Base-by-base conservation (phyloP, 2,329 filamentous ascomycete genomes). In the Verticillium nubilum region DNA sequence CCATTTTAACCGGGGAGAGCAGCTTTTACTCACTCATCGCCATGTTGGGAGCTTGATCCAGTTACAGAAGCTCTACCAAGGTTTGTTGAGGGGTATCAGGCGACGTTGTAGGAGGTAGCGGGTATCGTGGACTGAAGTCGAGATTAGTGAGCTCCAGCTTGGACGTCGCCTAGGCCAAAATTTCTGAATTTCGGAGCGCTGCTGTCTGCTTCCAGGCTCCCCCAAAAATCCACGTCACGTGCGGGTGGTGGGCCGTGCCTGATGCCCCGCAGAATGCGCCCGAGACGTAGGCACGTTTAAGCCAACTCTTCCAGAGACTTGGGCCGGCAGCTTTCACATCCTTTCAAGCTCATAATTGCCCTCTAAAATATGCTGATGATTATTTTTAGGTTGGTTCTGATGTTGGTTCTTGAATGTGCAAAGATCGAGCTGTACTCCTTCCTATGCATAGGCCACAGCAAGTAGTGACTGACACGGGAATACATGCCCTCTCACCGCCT, bases 1-100 rank as follows among this genome's bases (percentile, higher is more conserved):
- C 35, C 10, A 2, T 29, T 47, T 31, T 6, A 12, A 27, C 28
- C 37, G 26, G 31, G 28, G 19, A 47, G 17, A 29, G n/a, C 10
- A 25, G 47, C 31, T 0, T 27, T 23, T 19, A 66, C 67, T 58
- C 61, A 69, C 67, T 69, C 62, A 69, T 60, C 60, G 67, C 65
- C 67, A 65, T 65, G 52, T 28, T 63, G 62, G 63, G 42, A 53
- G 52, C 27, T 28, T 50, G 23, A 23, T 12, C 13, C n/a, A 10
- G 19, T 50, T 50, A 50, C n/a, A 23, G 42, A 50, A 50, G 42
- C 42, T 50, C 42, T 50, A 50, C 42, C 42, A 50, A 19, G 42
- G 42, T 50, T 50, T 50, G 42, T 50, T 50, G 42, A 50, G 42
- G 42, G 42, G 42, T 50, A 50, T 50, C 42, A 23, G 42, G 19